Evolutionary conservation across 169 alveolate species (phyloP), one percentile per base, ranked within the genome.

Genomic region (Plasmodium berghei): DNA sequence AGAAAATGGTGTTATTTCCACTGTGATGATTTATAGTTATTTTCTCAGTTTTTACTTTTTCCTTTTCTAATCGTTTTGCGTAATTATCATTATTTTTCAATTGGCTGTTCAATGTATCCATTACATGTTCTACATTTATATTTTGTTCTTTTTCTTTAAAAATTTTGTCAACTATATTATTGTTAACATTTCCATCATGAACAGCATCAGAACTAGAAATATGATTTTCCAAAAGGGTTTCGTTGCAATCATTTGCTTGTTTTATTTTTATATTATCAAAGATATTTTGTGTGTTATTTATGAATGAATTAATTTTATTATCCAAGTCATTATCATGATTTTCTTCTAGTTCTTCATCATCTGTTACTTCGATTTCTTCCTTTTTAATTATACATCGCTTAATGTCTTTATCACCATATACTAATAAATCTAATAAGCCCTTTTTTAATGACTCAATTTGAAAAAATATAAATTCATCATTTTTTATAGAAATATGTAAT

Each of bases 341-440:
- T n/a, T 40, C 12, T 18, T 2, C 9, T 9, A 28, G 74, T 1
- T 8, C 56, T 56, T 77, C 89, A 22, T 46, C 56, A 70, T 64
- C 83, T 4, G 93, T 94, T 52, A 67, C 93, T 56, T 92, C 91
- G 67, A 96, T 90, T 28, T 96, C 93, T 64, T 97, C 98, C 77
- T 94, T 93, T 73, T 96, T 92, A 22, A 95, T 96, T 56, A 96
- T 98, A 26, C 97, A 96, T 0, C 98, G 94, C 18, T 95, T 87
- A 22, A 97, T 94, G 20, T 77, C 92, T 61, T 91, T 90, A 75
- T 86, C 91, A 4, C 97, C 97, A 26, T 94, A 90, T 14, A 96
- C 92, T 40, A 96, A 95, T 10, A 94, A 63, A 46, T 92, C 87
- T 48, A 93, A 87, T 72, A 95, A 59, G 2, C 94, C 95, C 26